Evolutionary conservation across 1,284 basidiomycete species (phyloP), one percentile per base, ranked within the genome.

Genomic region (Ceratobasidium papillatum): DNA sequence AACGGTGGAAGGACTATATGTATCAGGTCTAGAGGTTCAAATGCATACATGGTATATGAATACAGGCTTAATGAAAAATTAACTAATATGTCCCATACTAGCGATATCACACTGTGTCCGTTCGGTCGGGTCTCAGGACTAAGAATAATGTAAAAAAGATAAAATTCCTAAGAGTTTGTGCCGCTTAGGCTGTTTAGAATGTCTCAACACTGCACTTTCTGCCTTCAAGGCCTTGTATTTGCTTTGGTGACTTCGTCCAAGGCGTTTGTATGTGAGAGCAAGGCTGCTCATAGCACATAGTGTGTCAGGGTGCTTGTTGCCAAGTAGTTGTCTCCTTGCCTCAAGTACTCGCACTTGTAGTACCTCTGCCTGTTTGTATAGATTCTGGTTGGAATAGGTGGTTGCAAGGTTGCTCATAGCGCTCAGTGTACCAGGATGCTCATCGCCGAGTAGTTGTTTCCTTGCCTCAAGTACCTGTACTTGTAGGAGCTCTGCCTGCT

Each of bases 401-500:
- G 14, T 17, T 4, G 64, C 64, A n/a, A 65, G 62, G 22, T 51
- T 65, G 11, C 1, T 11, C 63, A 65, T 65, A 30, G 45, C 38
- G 12, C 27, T 5, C 36, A 65, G 38, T 17, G 59, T 61, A 32
- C 32, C 38, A 8, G 41, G 58, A 41, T 73, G 71, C 14, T 72
- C 56, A 36, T 22, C 27, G 12, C 52, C 56, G 2, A 58, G 52
- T n/a, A 72, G 11, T 34, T 14, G n/a, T n/a, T 56, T 59, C 58
- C 25, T 14, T 4, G 43, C 17, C 47, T 38, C 34, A 19, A 72
- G 52, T 45, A 72, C 56, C 19, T n/a, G 22, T 14, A 61, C 36
- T 4, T 43, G 2, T 19, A 74, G 72, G 25, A 9, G 27, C 51
- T 54, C 49, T 64, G 73, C 73, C 22, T 56, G 27, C 19, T 58